Conservation (phyloP, 2,329 filamentous ascomycete species). For the Sphaerulina vaccinii region DNA sequence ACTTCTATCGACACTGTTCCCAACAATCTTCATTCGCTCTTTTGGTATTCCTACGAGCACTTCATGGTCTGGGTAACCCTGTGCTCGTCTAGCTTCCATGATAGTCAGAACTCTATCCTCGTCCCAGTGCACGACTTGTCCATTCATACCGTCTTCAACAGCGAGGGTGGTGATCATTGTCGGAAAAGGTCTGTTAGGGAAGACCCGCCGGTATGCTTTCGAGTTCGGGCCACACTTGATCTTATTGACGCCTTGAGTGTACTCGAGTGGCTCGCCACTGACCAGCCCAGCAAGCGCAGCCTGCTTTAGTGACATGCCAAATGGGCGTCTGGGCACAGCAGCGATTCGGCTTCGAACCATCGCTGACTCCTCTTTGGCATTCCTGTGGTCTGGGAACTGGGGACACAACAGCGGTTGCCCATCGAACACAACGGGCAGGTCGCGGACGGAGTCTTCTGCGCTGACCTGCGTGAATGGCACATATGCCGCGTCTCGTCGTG, state of each 20-base stretch:
- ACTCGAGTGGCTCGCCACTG: constrained; percentile 32
- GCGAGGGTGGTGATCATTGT: constrained; percentile 61
- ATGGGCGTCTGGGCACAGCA: constrained; percentile 58
- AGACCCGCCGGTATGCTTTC: constrained; percentile 53
- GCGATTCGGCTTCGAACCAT: constrained; percentile 50
- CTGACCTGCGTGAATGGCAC: constrained; percentile 63
- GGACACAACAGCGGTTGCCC: constrained; percentile 62
- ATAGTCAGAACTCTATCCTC: constrained; percentile 62
- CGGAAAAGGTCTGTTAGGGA: constrained; percentile 54
- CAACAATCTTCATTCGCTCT: constrained; percentile 65
- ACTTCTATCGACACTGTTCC: constrained; percentile 72
- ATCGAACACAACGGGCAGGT: constrained; percentile 64
- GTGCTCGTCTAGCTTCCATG: constrained; percentile 66
- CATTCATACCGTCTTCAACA: constrained; percentile 56
- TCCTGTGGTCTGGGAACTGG: constrained; percentile 66
- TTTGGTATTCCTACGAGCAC: constrained; percentile 60
- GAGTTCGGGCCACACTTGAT: constrained; percentile 21
- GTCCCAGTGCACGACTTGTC: constrained; percentile 63
- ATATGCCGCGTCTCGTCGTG: constrained; percentile 45
- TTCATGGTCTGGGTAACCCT: constrained; percentile 69
- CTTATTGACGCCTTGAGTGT: constrained; percentile 16
- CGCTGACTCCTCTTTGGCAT: constrained; percentile 44
- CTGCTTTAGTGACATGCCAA: constrained; percentile 33
- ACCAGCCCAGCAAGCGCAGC: constrained; percentile 31
- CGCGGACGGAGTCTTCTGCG: constrained; percentile 54